A percentile compares a stretch with the other conserved stretches of the same genome.
These are phyloP conservation scores for Agarophyton chilense DNA, from an alignment of 23 red algal species.

Conservation along the genomic window DNA sequence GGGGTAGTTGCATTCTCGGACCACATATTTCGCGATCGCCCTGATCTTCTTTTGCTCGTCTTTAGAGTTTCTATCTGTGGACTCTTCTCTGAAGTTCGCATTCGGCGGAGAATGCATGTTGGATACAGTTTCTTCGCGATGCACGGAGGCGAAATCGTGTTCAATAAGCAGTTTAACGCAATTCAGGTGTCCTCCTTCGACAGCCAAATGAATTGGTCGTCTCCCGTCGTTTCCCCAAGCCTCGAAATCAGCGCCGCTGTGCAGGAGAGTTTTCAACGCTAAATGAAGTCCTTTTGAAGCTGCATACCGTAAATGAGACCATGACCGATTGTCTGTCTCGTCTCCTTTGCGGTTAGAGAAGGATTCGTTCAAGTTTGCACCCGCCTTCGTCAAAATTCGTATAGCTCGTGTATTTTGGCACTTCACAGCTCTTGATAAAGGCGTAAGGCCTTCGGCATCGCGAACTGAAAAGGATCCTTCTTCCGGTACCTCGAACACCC, in stretches of 20 bases:
- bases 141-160: not conserved
- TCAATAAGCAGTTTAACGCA: slow-evolving; percentile 34
- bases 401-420: slow-evolving; percentile 12
- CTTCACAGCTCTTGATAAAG: slow-evolving; percentile 28
- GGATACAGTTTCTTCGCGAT: not conserved
- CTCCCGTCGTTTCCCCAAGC: slow-evolving; percentile 45
- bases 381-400: slow-evolving; percentile 18
- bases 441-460: slow-evolving; percentile 20
- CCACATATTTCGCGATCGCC: slow-evolving; percentile 34
- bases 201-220: slow-evolving; percentile 41
- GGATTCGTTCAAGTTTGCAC: slow-evolving; percentile 25
- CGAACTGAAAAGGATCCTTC: slow-evolving; percentile 26
- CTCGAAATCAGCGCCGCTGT: slow-evolving; percentile 39
- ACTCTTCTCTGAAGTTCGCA: not conserved
- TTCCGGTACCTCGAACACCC: slow-evolving; percentile 16
- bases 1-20: slow-evolving; percentile 45
- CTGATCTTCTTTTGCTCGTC: slow-evolving; percentile 25
- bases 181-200: slow-evolving; percentile 43
- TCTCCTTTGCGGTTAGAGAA: not conserved
- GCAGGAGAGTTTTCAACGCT: slow-evolving; percentile 1
- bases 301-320: slow-evolving; percentile 28
- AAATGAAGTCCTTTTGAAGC: slow-evolving; percentile 22
- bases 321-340: not conserved
- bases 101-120: not conserved
- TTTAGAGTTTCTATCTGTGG: not conserved